Conservation (phyloP, 192 early-diverging fungal genomes). For the Cladochytrium replicatum region DNA sequence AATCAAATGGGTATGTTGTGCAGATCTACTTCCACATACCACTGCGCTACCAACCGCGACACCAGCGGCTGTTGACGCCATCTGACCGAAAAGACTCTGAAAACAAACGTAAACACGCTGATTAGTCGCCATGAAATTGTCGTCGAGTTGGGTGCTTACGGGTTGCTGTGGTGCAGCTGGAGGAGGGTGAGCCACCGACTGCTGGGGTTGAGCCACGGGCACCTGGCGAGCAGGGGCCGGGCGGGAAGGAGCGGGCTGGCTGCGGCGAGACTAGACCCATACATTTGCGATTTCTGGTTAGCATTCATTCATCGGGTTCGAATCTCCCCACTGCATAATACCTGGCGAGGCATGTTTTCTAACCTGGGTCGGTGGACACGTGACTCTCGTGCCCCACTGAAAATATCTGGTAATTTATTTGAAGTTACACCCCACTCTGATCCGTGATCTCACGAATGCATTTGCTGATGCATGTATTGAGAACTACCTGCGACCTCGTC, state of each 20-base stretch:
- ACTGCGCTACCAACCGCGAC: constrained; percentile 84
- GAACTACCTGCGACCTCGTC: too few species aligned
- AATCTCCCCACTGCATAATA: too few species aligned
- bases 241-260: constrained; percentile 45
- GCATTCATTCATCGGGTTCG: too few species aligned
- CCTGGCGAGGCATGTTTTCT: too few species aligned
- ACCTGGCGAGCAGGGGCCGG: constrained; percentile 19
- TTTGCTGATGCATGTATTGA: too few species aligned
- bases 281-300: too few species aligned
- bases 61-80: constrained; percentile 88
- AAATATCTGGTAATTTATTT: neutral
- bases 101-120: too few species aligned
- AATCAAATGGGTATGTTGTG: neutral
- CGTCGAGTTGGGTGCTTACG: constrained; percentile 18
- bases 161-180: constrained; percentile 54
- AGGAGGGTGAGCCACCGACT: constrained; percentile 18
- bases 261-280: too few species aligned
- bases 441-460: neutral
- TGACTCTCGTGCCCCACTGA: too few species aligned
- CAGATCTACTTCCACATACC: constrained; percentile 19
- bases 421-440: neutral
- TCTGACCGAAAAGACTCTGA: constrained; percentile 60
- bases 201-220: too few species aligned
- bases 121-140: too few species aligned
- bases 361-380: too few species aligned